These are phyloP conservation scores for Capsicum chinense DNA, from an alignment of 257 asterid species.

Conservation along the genomic window DNA sequence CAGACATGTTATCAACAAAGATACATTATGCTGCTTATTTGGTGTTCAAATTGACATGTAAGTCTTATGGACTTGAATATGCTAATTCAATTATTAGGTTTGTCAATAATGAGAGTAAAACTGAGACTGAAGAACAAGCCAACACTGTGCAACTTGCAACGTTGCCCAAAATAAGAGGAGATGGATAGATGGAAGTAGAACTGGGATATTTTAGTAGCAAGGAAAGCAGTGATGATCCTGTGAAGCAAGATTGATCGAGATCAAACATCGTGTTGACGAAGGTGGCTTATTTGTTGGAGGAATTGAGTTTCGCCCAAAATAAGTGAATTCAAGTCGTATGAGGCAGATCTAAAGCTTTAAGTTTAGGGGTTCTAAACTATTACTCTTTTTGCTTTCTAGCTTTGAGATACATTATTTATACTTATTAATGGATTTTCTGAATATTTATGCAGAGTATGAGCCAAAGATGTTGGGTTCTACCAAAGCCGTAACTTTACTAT, in stretches of 20 bases:
- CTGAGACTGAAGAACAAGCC: too few species aligned
- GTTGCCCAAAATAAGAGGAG: too few species aligned
- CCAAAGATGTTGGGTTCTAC: too few species aligned
- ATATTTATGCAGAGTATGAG: too few species aligned
- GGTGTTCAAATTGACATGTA: conserved; percentile 45
- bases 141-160: too few species aligned
- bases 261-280: not conserved
- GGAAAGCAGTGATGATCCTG: not conserved
- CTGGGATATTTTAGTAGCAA: conserved; percentile 37
- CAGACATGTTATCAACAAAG: conserved; percentile 43
- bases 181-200: conserved; percentile 48
- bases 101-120: too few species aligned
- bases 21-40: conserved; percentile 46
- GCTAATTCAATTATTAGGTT: too few species aligned
- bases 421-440: too few species aligned
- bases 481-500: too few species aligned
- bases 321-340: not conserved
- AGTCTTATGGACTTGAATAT: conserved; percentile 42
- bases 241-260: not conserved
- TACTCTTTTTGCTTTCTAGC: not conserved
- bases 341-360: not conserved
- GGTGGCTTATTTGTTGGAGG: not conserved
- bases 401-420: too few species aligned
- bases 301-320: not conserved
- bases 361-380: not conserved